Percentiles rank a stretch among this genome's conserved stretches.
Evolutionary conservation across 108 stramenopile species (phyloP).

Genomic region (Cyclotella sp.): DNA sequence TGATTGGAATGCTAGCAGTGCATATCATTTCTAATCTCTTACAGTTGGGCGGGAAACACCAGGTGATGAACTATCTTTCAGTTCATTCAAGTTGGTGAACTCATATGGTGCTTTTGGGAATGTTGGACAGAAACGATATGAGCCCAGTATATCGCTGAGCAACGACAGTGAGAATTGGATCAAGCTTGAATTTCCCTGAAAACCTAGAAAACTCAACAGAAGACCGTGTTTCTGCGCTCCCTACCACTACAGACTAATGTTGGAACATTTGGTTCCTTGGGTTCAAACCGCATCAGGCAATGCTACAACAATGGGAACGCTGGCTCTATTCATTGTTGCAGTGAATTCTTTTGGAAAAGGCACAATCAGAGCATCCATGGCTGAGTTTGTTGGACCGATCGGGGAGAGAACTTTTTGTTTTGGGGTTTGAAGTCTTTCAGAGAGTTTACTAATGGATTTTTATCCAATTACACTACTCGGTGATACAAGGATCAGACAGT

Average conservation of each 20-base stretch:
- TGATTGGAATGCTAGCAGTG: slow-evolving; percentile 51
- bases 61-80: slow-evolving; percentile 77
- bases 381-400: slow-evolving; percentile 42
- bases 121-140: slow-evolving; percentile 68
- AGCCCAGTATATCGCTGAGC: slow-evolving; percentile 64
- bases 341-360: slow-evolving; percentile 33
- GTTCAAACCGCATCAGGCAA: slow-evolving; percentile 60
- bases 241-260: slow-evolving; percentile 83
- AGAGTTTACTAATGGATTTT: no score
- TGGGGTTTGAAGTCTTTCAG: no score
- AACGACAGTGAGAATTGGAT: slow-evolving; percentile 57
- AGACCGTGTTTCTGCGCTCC: slow-evolving; percentile 83
- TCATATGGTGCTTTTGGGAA: slow-evolving; percentile 82
- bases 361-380: slow-evolving; percentile 41
- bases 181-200: slow-evolving; percentile 79
- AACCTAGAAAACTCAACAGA: slow-evolving; percentile 67
- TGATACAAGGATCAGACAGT: no score
- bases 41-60: slow-evolving; percentile 43
- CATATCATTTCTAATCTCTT: slow-evolving; percentile 68
- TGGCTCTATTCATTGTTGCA: slow-evolving; percentile 60
- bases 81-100: slow-evolving; percentile 69
- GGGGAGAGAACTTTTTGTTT: slow-evolving; percentile 20
- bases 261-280: slow-evolving; percentile 85
- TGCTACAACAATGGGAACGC: slow-evolving; percentile 54
- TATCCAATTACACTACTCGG: no score